Evolutionary conservation across 1,284 basidiomycete species (phyloP).

Genomic region (Prillingera fragicola): DNA sequence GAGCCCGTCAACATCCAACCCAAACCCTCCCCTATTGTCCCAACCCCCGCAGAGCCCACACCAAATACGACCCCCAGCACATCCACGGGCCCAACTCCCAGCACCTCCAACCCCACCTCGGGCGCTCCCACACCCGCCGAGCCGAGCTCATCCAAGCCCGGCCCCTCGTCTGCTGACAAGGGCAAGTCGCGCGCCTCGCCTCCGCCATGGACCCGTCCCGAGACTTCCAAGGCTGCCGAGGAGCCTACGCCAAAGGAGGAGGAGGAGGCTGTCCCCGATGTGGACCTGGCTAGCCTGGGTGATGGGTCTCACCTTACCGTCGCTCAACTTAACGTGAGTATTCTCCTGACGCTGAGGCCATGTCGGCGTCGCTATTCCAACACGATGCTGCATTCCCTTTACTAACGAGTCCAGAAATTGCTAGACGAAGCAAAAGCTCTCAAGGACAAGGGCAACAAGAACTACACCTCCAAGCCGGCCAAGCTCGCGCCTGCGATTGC

Average conservation of each 20-base stretch:
- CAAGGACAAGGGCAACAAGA: conserved; percentile 36
- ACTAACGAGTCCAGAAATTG: conserved; percentile 17
- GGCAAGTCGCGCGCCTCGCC: background rate
- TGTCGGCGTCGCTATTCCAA: background rate
- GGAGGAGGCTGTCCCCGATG: background rate
- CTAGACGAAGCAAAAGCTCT: conserved; percentile 22
- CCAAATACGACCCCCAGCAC: too few relatives aligned
- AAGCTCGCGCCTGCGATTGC: conserved; percentile 24
- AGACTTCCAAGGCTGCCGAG: background rate
- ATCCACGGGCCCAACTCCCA: too few relatives aligned
- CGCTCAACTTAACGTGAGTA: background rate
- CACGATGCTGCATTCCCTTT: background rate
- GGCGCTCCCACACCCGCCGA: too few relatives aligned
- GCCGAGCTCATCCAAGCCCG: too few relatives aligned
- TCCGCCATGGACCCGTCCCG: background rate
- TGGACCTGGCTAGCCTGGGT: background rate
- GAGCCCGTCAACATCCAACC: background rate
- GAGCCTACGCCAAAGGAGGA: background rate
- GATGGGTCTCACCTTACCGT: background rate
- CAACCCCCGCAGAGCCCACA: too few relatives aligned
- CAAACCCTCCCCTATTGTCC: too few relatives aligned
- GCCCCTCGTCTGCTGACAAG: too few relatives aligned
- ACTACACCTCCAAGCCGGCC: conserved; percentile 25
- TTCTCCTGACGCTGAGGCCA: too few relatives aligned
- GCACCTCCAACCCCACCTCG: too few relatives aligned